Base-by-base conservation (phyloP, 2,329 filamentous ascomycete genomes). In the Juglanconis sp. region DNA sequence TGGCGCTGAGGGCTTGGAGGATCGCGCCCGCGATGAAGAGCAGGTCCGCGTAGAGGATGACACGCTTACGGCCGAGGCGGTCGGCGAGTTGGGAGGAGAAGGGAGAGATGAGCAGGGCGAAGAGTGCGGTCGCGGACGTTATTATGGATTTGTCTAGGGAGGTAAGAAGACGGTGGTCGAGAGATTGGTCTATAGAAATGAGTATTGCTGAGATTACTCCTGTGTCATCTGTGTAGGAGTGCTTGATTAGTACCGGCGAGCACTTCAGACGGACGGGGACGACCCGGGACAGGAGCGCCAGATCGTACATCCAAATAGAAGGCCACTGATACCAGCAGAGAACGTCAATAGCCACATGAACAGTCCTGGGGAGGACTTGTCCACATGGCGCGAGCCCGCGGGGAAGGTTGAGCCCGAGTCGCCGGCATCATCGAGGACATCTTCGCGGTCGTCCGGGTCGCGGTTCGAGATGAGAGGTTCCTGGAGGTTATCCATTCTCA, bases 11-110 rank as follows among this genome's bases (percentile, higher is more conserved):
- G 0, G 88, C 86, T 72, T 93, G 90, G 40, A 86, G 69, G 3
- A 87, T 65, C 1, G 90, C 89, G 11, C 90, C 90, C 3, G 81
- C 65, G 3, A 89, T 75, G 71, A 93, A 94, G 11, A 92, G 81
- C 0, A 83, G 64, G 66, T 89, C 87, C 31, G 87, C 86, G 32
- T 83, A 73, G 31, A 89, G 77, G 50, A 90, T 84, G 49, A 89
- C 84, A 60, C 79, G 79, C 63, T 83, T 85, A 31, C 87, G 82
- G 47, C 87, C 87, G 42, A 84, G 73, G 31, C 71, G 72, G 68
- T 89, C 87, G 63, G 87, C 87, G 13, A 89, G 75, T n/a, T 86
- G 66, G 3, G 86, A 88, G 2, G 86, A 84, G 46, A 86, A 78
- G 1, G 88, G 87, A 2, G 87, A 89, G 46, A 85, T 75, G 58